Evolutionary conservation across 2,329 filamentous ascomycete genomes (phyloP).

Genomic region (Lecanicillium sp.): DNA sequence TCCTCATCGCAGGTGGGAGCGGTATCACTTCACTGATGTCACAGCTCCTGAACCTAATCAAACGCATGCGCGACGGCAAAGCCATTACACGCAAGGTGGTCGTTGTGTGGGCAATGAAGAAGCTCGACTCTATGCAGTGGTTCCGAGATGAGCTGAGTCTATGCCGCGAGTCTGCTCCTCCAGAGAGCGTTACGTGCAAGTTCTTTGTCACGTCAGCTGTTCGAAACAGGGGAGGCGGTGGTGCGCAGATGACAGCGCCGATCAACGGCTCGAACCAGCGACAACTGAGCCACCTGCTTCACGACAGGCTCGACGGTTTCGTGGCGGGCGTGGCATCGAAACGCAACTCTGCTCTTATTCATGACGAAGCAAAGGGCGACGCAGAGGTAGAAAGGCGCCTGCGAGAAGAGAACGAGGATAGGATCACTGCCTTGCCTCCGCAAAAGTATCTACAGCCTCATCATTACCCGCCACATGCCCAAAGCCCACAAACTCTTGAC

Average conservation of each 20-base stretch:
- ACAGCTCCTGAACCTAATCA: conserved; percentile 88
- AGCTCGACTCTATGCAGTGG: conserved; percentile 93
- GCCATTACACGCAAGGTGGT: conserved; percentile 86
- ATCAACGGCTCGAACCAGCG: conserved; percentile 26
- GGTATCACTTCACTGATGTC: conserved; percentile 92
- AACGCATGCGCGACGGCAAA: conserved; percentile 90
- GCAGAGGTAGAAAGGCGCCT: conserved; percentile 72
- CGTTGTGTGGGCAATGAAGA: conserved; percentile 89
- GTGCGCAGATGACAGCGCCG: conserved; percentile 38
- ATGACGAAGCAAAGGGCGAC: conserved; percentile 73
- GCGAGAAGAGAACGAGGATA: conserved; percentile 75
- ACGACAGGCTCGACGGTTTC: conserved; percentile 81
- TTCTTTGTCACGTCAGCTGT: conserved; percentile 81
- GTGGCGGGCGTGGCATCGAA: conserved; percentile 83
- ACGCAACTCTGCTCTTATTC: conserved; percentile 75
- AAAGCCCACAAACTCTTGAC: background rate
- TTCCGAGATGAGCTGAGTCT: conserved; percentile 92
- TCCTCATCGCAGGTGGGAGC: conserved; percentile 88
- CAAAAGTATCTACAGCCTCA: conserved; percentile 49
- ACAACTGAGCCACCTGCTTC: conserved; percentile 67
- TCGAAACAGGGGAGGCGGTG: conserved; percentile 21
- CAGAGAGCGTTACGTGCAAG: conserved; percentile 83
- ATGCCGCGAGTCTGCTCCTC: conserved; percentile 81
- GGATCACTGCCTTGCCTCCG: conserved; percentile 71
- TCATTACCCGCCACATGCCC: conserved; percentile 16